Evolutionary conservation across 1,284 basidiomycete genomes (phyloP).

Genomic region (Boletus albobrunnescens): DNA sequence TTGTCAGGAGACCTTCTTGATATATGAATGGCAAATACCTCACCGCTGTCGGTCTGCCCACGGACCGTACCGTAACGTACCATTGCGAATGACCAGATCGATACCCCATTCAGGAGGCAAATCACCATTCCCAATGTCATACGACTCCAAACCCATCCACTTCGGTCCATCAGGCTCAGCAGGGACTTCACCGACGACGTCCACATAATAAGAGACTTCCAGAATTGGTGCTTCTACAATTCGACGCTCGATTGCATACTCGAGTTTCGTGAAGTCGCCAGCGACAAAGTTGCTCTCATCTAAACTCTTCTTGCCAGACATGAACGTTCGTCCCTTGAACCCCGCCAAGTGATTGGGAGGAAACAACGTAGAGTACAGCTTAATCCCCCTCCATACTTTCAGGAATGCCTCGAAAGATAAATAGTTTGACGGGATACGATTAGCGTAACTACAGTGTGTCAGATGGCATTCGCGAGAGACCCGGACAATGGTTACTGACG

Average conservation of each 20-base stretch:
- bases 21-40: conserved; percentile 9
- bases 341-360: conserved; percentile 10
- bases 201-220: conserved; percentile 81
- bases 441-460: conserved; percentile 24
- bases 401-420: conserved; percentile 32
- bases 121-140: conserved; percentile 83
- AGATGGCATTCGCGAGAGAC: conserved; percentile 6
- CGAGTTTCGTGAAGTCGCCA: conserved; percentile 51
- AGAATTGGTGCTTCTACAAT: conserved; percentile 73
- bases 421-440: conserved; percentile 28
- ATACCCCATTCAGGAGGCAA: conserved; percentile 89
- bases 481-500: conserved; percentile 38
- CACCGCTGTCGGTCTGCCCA: conserved; percentile 92
- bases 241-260: conserved; percentile 85
- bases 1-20: conserved; percentile 1
- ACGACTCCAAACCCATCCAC: conserved; percentile 41
- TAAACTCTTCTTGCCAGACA: conserved; percentile 33
- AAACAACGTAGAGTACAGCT: conserved; percentile 42
- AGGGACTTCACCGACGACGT: conserved; percentile 69
- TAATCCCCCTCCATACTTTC: conserved; percentile 36
- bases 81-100: conserved; percentile 75
- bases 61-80: conserved; percentile 80
- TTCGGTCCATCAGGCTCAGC: conserved; percentile 33
- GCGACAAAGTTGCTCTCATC: conserved; percentile 56
- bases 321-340: conserved; percentile 6